phyloP scores from a whole-genome alignment of 768 basidiomycete genomes.

The Agaricus subrufescens region DNA sequence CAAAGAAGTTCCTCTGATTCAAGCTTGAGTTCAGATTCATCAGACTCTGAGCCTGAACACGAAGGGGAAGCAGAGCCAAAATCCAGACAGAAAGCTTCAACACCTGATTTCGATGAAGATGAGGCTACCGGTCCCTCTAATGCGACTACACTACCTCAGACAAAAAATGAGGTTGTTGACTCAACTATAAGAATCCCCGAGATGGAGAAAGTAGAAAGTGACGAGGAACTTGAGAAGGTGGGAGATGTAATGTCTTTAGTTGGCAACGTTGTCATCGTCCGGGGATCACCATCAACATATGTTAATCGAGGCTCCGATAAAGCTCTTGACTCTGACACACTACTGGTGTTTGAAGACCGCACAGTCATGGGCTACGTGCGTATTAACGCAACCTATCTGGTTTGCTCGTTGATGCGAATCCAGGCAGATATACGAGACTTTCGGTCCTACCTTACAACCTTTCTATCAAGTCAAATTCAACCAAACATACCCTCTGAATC shows the following conservation, averaged over 20 bases:
- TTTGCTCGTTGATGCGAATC: slow-evolving; percentile 13
- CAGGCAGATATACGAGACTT: slow-evolving; percentile 85
- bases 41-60: slow-evolving; percentile 21
- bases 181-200: slow-evolving; percentile 56
- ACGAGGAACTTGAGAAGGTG: slow-evolving; percentile 68
- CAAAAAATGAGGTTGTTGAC: slow-evolving; percentile 69
- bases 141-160: slow-evolving; percentile 46
- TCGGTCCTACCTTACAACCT: slow-evolving; percentile 88
- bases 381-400: slow-evolving; percentile 12
- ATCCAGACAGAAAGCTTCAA: slow-evolving; percentile 4
- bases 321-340: slow-evolving; percentile 83
- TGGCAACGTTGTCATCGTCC: slow-evolving; percentile 69
- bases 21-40: slow-evolving; percentile 36
- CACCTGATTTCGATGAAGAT: slow-evolving; percentile 48
- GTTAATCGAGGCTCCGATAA: slow-evolving; percentile 46
- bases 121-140: slow-evolving; percentile 34
- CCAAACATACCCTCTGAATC: slow-evolving; percentile 55
- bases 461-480: slow-evolving; percentile 87
- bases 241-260: slow-evolving; percentile 78
- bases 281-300: slow-evolving; percentile 45
- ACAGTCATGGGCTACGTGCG: slow-evolving; percentile 88
- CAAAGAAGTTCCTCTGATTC: slow-evolving; percentile 32
- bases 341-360: slow-evolving; percentile 87
- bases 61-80: slow-evolving; percentile 11
- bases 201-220: slow-evolving; percentile 53